Evolutionary conservation across 768 basidiomycete genomes (phyloP).

Genomic region (Boletus vermiculosoides): DNA sequence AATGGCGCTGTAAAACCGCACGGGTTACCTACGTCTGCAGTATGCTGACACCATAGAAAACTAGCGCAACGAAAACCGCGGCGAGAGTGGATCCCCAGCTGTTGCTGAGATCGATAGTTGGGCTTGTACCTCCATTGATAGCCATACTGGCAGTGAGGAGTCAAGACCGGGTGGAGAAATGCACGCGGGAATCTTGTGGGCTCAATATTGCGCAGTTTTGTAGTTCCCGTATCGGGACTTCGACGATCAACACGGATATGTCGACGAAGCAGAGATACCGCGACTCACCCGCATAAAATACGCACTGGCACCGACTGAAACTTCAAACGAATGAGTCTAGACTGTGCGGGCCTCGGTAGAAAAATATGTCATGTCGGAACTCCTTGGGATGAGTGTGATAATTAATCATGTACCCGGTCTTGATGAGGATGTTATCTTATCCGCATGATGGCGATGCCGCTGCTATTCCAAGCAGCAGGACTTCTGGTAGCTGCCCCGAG

Average conservation of each 20-base stretch:
- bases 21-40: conserved; percentile 22
- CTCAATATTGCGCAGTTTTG: conserved; percentile 6
- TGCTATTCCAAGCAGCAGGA: background rate
- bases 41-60: conserved; percentile 27
- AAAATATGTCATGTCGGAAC: background rate
- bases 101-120: conserved; percentile 5
- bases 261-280: background rate
- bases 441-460: background rate
- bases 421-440: background rate
- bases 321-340: background rate
- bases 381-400: background rate
- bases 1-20: background rate
- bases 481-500: background rate
- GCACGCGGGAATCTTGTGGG: background rate
- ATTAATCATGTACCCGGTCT: no score
- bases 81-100: conserved; percentile 28
- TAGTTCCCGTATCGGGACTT: conserved; percentile 4
- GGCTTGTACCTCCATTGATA: conserved; percentile 1
- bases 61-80: conserved; percentile 17
- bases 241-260: conserved; percentile 13
- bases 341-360: background rate
- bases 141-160: conserved; percentile 11
- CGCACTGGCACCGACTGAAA: background rate
- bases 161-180: background rate
- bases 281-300: background rate